Percentiles rank a stretch among this genome's conserved stretches.
phyloP scores from a whole-genome alignment of 1,139 yeast species.

The Candida buenavistaensis region DNA sequence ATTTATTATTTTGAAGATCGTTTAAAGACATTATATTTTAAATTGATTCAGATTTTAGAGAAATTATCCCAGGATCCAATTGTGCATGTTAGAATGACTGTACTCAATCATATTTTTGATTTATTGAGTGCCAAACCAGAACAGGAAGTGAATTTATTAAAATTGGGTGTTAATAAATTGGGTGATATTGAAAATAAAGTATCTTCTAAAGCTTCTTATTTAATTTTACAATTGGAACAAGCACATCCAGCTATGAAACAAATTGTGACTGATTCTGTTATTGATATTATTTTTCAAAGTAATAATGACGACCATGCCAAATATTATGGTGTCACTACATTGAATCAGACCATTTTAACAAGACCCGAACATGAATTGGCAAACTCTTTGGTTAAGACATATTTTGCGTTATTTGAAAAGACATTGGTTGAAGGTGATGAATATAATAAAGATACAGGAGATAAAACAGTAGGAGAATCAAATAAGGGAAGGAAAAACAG shows the following conservation, averaged over 20 bases:
- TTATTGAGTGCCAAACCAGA: constrained; percentile 86
- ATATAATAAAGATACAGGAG: constrained; percentile 39
- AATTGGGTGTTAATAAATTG: constrained; percentile 87
- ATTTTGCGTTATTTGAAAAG: constrained; percentile 84
- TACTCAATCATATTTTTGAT: constrained; percentile 76
- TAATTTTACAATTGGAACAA: constrained; percentile 77
- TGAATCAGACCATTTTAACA: constrained; percentile 89
- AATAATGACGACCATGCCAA: constrained; percentile 83
- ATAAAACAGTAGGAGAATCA: constrained; percentile 37
- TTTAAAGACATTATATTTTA: constrained; percentile 73
- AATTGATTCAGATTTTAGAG: constrained; percentile 70
- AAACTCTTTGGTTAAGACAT: constrained; percentile 76
- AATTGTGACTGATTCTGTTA: constrained; percentile 73
- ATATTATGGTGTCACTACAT: constrained; percentile 82
- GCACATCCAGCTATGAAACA: constrained; percentile 96
- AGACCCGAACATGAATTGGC: constrained; percentile 76
- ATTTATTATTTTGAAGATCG: constrained; percentile 87
- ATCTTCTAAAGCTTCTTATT: constrained; percentile 83
- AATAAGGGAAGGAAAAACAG: constrained; percentile 57
- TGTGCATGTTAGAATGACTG: constrained; percentile 79
- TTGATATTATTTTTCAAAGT: constrained; percentile 71
- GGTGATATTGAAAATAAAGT: constrained; percentile 94
- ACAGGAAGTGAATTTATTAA: constrained; percentile 88
- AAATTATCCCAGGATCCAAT: constrained; percentile 86
- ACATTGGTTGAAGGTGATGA: constrained; percentile 68